Base-by-base conservation (phyloP, 78 protist genomes). In the Fonticula alba region DNA sequence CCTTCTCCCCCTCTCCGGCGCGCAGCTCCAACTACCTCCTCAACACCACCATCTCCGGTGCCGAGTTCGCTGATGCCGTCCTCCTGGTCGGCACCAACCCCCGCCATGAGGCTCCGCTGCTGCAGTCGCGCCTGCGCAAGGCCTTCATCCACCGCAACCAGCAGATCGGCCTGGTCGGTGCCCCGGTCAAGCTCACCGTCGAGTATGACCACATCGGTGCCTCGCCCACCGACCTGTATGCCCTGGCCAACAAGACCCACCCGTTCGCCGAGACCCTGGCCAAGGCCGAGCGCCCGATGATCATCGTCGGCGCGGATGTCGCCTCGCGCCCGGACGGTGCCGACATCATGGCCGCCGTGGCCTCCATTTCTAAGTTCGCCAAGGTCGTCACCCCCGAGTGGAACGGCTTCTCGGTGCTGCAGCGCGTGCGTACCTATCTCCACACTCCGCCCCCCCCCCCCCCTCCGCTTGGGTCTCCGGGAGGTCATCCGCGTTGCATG, bases 91-190 rank as follows among this genome's bases (percentile, higher is more conserved):
- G 77, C 37, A 37, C 78, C 47, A 67, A 71, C 74, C 75, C 74
- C 32, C 68, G 77, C 36, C 26, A 10, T 66, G 78, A 78, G 69
- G 81, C 78, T 1, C 68, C 82, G 27, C 47, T 72, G 32, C 13
- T 78, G 66, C 71, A 78, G 71, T 6, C 78, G 2, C 73, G 78
- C 58, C 6, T 78, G 35, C 76, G 82, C 68, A 66, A 68, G 67
- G 46, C 31, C 47, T 58, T 31, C 35, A 0, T 43, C 43, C 67
- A 64, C 50, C 19, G 43, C 64, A 65, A 46, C 43, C 57, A 67
- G 13, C 50, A 19, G 36, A 61, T 78, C 10, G 76, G 41, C 43
- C 3, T 38, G 7, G 63, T 78, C 35, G 82, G 82, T 37, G 15
- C 7, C 22, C 11, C 4, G 35, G 60, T 37, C 27, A 33, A 61